Base-by-base conservation (phyloP, 192 early-diverging fungal species). In the Chytriomyces sp. region DNA sequence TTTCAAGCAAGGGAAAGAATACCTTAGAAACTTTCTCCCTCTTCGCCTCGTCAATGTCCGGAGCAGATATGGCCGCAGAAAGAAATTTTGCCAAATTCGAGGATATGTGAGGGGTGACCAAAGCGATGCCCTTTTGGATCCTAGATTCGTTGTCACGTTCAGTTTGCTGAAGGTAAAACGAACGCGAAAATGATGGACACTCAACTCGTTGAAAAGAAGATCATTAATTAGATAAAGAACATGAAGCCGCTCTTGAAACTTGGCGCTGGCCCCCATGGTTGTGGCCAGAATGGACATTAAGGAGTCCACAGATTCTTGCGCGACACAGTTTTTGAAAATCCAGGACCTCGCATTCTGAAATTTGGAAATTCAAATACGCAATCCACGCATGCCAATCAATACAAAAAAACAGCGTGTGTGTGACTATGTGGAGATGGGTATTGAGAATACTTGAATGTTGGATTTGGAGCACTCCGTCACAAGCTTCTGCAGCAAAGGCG, bases 191-290 rank as follows among this genome's bases (percentile, higher is more conserved):
- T 23, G 11, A 16, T 45, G 45, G 35, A 45, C 45, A 20, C 11
- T 20, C 46, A 16, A 67, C 65, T 67, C 65, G 46, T 67, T 45
- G 35, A 67, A 45, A 44, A 67, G 65, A 7, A 67, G 20, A 11
- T 67, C 65, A 46, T 67, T 67, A 45, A 67, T 44, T 8, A 67
- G 8, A 67, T 67, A 67, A 20, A 67, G 46, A 20, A 67, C 45
- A 67, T 67, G 65, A 16, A 67, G 65, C 46, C 65, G 7, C 43
- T 67, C 28, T 23, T 67, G 65, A 67, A 67, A 67, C 13, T 8
- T 47, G 11, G 7, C 11, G 13, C 24, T 16, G 35, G 35, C 23
- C 10, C 18, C n/a, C 11, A 67, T 46, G 7, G 65, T 16, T 1
- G 23, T 45, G 7, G 44, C 28, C 11, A 67, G 45, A 10, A 67